phyloP scores from a whole-genome alignment of 495 filamentous ascomycete species.

The Articulospora tetracladia region DNA sequence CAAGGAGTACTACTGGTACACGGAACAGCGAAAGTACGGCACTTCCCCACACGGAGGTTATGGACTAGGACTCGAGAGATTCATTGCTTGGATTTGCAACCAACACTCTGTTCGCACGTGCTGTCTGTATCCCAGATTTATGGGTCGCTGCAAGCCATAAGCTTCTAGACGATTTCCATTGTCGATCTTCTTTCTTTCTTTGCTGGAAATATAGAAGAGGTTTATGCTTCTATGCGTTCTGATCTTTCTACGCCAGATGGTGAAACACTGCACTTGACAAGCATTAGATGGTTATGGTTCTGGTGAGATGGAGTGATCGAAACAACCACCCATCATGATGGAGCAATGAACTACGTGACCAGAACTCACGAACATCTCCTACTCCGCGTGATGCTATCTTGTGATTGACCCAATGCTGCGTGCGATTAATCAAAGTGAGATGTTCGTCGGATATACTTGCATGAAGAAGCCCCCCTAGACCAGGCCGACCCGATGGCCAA shows the following conservation, averaged over 20 bases:
- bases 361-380: no score
- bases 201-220: neutral
- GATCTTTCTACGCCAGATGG: no score
- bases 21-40: slow-evolving; percentile 97
- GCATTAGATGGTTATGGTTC: neutral
- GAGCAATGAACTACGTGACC: neutral
- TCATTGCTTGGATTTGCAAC: slow-evolving; percentile 93
- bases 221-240: neutral
- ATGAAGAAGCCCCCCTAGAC: no score
- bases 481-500: no score
- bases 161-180: neutral
- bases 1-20: slow-evolving; percentile 97
- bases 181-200: slow-evolving; percentile 7
- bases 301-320: neutral
- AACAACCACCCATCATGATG: neutral
- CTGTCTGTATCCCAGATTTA: slow-evolving; percentile 90
- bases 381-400: no score
- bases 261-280: neutral
- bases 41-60: slow-evolving; percentile 94
- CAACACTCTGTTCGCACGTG: slow-evolving; percentile 88
- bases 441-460: no score
- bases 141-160: slow-evolving; percentile 87
- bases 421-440: no score
- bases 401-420: no score
- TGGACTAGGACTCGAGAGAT: slow-evolving; percentile 91